These are phyloP conservation scores for Pichia membranifaciens DNA, from an alignment of 805 yeast genomes.

Conservation along the genomic window DNA sequence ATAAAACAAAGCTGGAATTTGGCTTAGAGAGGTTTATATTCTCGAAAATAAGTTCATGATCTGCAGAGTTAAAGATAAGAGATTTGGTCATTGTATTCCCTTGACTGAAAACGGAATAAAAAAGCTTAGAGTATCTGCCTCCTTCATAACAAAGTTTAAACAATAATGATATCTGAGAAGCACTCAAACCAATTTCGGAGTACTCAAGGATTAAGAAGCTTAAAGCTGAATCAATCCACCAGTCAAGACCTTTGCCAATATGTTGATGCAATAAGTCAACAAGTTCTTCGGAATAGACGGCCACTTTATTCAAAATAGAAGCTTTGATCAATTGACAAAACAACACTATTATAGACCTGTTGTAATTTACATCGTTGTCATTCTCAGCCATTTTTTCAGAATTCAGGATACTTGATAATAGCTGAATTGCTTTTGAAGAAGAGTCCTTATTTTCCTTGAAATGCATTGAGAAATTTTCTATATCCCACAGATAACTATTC, in stretches of 20 bases:
- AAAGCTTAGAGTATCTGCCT: background rate
- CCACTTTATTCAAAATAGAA: conserved; percentile 20
- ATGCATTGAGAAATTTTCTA: background rate
- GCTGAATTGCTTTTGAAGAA: background rate
- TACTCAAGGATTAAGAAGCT: conserved; percentile 3
- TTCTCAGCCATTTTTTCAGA: background rate
- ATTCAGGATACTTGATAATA: background rate
- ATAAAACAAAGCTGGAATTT: conserved; percentile 20
- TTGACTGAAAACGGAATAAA: background rate
- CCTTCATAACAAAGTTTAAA: background rate
- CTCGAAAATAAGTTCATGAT: conserved; percentile 8
- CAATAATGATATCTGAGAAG: background rate
- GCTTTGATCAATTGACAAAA: conserved; percentile 14
- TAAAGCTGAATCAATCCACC: background rate
- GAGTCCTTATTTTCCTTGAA: background rate
- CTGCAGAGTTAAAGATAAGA: background rate
- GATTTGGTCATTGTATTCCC: background rate
- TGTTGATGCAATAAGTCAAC: conserved; percentile 11
- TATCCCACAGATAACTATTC: background rate
- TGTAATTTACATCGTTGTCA: background rate
- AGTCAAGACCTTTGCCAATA: background rate
- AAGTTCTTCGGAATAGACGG: conserved; percentile 15
- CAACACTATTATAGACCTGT: conserved; percentile 10
- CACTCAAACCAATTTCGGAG: conserved; percentile 18
- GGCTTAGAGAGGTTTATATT: conserved; percentile 13